Base-by-base conservation (phyloP, 768 basidiomycete species). In the Tulasnella sp. region DNA sequence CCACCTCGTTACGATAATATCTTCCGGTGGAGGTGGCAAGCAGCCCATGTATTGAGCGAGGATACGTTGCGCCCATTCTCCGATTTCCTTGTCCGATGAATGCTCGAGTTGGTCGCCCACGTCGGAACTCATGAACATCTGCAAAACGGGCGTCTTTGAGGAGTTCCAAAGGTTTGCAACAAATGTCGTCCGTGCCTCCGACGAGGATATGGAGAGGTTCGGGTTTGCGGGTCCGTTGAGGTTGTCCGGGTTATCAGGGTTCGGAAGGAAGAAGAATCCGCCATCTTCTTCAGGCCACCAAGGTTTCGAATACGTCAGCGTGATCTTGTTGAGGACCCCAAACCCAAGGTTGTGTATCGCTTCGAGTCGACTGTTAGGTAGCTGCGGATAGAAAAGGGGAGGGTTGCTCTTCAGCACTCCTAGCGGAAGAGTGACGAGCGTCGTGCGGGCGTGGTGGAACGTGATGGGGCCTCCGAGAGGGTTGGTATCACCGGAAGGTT, bases 301-400 rank as follows among this genome's bases (percentile, higher is more conserved):
- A 11, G 53, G 32, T 4, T 42, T 12, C 14, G 29, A 21, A 17
- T 59, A 59, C 14, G 21, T 19, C 4, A 59, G 27, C 21, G 55
- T n/a, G 29, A 59, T 43, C 27, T 59, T 59, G 52, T 59, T 59
- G 21, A 59, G 53, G 12, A 59, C 27, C 2, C 58, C 58, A 19
- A 39, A 15, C 6, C 58, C 52, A 17, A 59, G 58, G 25, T 27
- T 15, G 25, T 17, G 32, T 14, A 45, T 55, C 17, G 58, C 35
- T 5, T 21, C 51, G 3, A 54, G 3, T 5, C 58, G 58, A 15
- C 58, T 37, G 11, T 23, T 37, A 3, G 58, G 58, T 14, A 59
- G 51, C 11, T 51, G 58, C 8, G 58, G 58, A 21, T 17, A 23
- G 53, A 59, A 59, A 12, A 12, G n/a, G 3, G 51, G 39, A 6